Evolutionary conservation across 169 alveolate species (phyloP).

Genomic region (Perkinsus marinus): DNA sequence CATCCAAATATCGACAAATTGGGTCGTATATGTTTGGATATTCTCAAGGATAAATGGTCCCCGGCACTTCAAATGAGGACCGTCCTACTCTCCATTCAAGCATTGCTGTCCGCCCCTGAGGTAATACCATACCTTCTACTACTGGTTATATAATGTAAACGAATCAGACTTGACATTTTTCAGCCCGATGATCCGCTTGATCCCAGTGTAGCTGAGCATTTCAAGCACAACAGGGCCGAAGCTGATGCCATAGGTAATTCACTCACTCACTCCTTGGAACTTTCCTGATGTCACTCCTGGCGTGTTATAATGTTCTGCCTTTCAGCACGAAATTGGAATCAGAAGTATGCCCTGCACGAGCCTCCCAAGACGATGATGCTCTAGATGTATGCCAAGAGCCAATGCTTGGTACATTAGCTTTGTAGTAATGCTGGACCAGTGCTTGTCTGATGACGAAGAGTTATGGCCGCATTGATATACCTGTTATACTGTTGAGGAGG

Average conservation of each 20-base stretch:
- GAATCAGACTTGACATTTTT: too few species aligned
- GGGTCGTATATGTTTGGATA: constrained; percentile 96
- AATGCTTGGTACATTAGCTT: not conserved
- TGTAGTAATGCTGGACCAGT: too few species aligned
- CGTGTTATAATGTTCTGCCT: too few species aligned
- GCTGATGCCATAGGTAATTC: constrained; percentile 59
- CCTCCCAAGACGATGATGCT: not conserved
- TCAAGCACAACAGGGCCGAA: constrained; percentile 71
- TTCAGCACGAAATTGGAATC: not conserved
- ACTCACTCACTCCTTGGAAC: too few species aligned
- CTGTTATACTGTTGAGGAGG: not conserved
- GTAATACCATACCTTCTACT: too few species aligned
- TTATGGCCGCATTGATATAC: too few species aligned
- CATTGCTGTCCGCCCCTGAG: constrained; percentile 82
- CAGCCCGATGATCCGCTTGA: constrained; percentile 94
- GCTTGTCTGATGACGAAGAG: too few species aligned
- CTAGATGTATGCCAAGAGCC: not conserved
- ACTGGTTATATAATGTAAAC: too few species aligned
- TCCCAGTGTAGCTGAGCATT: constrained; percentile 85
- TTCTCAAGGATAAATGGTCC: constrained; percentile 96
- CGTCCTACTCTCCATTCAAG: constrained; percentile 84
- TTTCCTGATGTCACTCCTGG: too few species aligned
- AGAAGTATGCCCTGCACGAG: not conserved
- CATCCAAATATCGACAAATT: constrained; percentile 97
- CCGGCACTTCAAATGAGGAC: constrained; percentile 96